Evolutionary conservation across 306 rosid genomes (phyloP), one percentile per base, ranked within the genome.

Genomic region (Nissolia schottii): DNA sequence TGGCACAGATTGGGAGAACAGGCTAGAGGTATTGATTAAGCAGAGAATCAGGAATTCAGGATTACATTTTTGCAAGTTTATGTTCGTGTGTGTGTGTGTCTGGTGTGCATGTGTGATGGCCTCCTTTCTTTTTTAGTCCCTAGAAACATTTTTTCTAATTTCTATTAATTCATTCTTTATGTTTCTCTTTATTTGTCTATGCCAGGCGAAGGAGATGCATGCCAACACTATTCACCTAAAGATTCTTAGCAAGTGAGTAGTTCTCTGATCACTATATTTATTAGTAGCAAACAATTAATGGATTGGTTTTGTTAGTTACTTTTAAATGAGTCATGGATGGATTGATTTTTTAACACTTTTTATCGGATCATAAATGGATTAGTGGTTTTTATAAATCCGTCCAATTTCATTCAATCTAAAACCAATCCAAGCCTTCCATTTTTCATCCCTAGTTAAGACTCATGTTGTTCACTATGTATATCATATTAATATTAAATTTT

Each of bases 1-100:
- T 75, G 99, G 99, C 59, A 15, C 82, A 6, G 99, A 95, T 84
- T 95, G 99, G 99, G 97, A 95, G 77, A 85, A 57, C 80, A 95
- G 85, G 86, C 92, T 95, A 23, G 90, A 92, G 99, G 99, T 92
- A 86, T 71, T 65, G 41, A 43, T 50, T 59, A 41, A 18, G 27
- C 45, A 14, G 64, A 46, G 56, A 65, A 40, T 38, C 66, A 25
- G 49, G 71, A 28, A 65, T 34, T 38, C 66, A 25, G 49, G 71
- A 28, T 64, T 55, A 55, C 46, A 12, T 50, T 73, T 80, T 50
- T 49, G 41, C 27, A 19, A 50, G 38, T 19, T 66, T 25, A 3
- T 68, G 5, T 37, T 25, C 58, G 5, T 45, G 46, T 24, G 32
- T 65, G 13, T 60, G 23, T 27, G n/a, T n/a, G n/a, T n/a, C n/a